Conservation (phyloP, 140 eudicot species). For the Flaveria floridana region DNA sequence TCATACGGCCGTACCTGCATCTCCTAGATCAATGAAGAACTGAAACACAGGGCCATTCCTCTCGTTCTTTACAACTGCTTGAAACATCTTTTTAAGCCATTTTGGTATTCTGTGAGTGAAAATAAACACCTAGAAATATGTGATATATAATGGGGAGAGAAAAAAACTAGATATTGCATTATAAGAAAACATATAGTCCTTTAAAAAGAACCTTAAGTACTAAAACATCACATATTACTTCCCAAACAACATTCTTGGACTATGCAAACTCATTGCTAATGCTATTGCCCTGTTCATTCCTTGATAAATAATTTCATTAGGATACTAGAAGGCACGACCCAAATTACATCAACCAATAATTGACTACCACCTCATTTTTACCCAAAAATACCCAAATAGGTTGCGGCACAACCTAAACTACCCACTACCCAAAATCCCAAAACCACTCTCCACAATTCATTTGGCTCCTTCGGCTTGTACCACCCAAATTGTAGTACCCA, state of each 20-base stretch:
- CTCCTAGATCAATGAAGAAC: slow-evolving; percentile 86
- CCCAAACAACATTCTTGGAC: not conserved
- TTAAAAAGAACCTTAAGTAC: not conserved
- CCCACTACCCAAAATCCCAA: no score
- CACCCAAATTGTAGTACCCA: no score
- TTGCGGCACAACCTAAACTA: no score
- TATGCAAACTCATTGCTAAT: no score
- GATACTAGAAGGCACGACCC: no score
- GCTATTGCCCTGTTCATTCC: no score
- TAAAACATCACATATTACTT: not conserved
- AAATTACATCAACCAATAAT: no score
- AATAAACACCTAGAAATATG: slow-evolving; percentile 37
- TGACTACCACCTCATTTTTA: no score
- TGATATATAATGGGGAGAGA: slow-evolving; percentile 30
- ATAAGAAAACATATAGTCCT: not conserved
- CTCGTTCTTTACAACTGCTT: slow-evolving; percentile 72
- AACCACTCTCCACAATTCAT: no score
- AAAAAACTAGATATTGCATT: slow-evolving; percentile 9
- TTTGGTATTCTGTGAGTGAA: slow-evolving; percentile 63
- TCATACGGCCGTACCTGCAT: slow-evolving; percentile 68
- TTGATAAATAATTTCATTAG: no score
- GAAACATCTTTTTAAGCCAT: slow-evolving; percentile 86
- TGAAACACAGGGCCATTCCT: slow-evolving; percentile 86
- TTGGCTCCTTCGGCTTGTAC: no score
- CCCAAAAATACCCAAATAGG: no score